phyloP scores from a whole-genome alignment of 2,329 filamentous ascomycete genomes.

The Blastomyces gilchristii region DNA sequence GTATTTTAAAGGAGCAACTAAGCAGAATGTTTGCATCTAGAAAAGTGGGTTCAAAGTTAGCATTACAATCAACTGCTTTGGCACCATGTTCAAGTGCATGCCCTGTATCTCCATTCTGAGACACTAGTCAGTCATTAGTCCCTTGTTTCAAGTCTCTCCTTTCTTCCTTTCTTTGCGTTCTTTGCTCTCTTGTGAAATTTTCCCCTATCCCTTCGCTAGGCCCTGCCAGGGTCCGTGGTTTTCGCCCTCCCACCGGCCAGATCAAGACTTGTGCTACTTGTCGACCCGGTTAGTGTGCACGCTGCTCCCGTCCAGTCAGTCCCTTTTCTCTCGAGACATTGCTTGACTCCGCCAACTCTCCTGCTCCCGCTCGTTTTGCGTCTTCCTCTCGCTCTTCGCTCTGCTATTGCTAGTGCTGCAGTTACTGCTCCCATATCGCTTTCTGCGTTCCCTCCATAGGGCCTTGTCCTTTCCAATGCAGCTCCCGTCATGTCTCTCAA shows the following conservation, averaged over 20 bases:
- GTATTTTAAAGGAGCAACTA: too few relatives aligned
- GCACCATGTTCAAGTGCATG: too few relatives aligned
- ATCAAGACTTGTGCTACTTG: background rate
- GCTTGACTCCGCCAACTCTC: background rate
- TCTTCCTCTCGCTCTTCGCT: background rate
- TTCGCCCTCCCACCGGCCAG: background rate
- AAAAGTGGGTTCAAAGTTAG: too few relatives aligned
- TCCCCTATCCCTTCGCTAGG: background rate
- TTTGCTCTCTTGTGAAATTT: slow-evolving; percentile 1
- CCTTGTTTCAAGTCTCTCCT: slow-evolving; percentile 12
- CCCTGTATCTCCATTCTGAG: too few relatives aligned
- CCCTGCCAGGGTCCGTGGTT: background rate
- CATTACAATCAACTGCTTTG: too few relatives aligned
- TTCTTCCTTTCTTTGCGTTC: slow-evolving; percentile 6
- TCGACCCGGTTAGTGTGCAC: background rate
- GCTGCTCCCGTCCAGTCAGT: background rate
- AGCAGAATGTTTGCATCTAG: too few relatives aligned
- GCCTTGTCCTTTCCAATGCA: slow-evolving; percentile 14
- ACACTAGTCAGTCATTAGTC: slow-evolving; percentile 5
- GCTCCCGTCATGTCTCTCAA: slow-evolving; percentile 71
- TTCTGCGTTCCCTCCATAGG: slow-evolving; percentile 1
- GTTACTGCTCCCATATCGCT: slow-evolving; percentile 2
- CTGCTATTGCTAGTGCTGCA: background rate
- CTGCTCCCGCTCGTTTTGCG: slow-evolving; percentile 2
- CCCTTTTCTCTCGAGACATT: background rate